Evolutionary conservation across 768 basidiomycete genomes (phyloP), one percentile per base, ranked within the genome.

Genomic region (Amanita phalloides): DNA sequence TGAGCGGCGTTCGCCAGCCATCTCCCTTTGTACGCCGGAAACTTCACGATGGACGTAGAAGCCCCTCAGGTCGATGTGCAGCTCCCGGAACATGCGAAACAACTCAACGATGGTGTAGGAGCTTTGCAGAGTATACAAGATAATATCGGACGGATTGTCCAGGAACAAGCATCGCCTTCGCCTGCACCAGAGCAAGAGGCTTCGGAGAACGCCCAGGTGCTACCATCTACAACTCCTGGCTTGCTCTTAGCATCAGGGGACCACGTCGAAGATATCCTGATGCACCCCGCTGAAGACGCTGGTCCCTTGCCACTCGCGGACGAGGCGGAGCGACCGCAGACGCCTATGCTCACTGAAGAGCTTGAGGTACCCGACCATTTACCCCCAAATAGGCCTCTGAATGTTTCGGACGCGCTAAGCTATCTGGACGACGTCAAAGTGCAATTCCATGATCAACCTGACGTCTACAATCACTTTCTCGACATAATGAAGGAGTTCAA

Each of bases 401-500:
- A 95, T 62, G 92, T 95, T 55, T 83, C 86, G n/a, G 92, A 96
- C 65, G 92, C 92, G 28, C 74, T 95, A 58, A 86, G 82, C 61
- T 96, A 95, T 61, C 79, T 96, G 55, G 92, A 96, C 63, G 87
- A 86, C 25, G 92, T 96, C 69, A 96, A 96, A 70, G 70, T 77
- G 28, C 86, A 92, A 71, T 96, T 96, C 64, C 77, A 81, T 51
- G 86, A 92, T 65, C 83, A 89, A 64, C 91, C 92, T n/a, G 88
- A 91, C 62, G 90, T 94, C 38, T 96, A 96, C 68, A 95, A 96
- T 68, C 78, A 86, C 57, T 93, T 93, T 60, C 69, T 94, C 66
- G 91, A 95, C 64, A 94, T 96, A 62, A 96, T 96, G 96, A 97
- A 97, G 71, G 93, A 98, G 67, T 99, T 99, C 70, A 98, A 99